A percentile compares a stretch with the other conserved stretches of the same genome.
phyloP scores from a whole-genome alignment of 176 grass and related monocot species.

The Miscanthus lutarioriparius region DNA sequence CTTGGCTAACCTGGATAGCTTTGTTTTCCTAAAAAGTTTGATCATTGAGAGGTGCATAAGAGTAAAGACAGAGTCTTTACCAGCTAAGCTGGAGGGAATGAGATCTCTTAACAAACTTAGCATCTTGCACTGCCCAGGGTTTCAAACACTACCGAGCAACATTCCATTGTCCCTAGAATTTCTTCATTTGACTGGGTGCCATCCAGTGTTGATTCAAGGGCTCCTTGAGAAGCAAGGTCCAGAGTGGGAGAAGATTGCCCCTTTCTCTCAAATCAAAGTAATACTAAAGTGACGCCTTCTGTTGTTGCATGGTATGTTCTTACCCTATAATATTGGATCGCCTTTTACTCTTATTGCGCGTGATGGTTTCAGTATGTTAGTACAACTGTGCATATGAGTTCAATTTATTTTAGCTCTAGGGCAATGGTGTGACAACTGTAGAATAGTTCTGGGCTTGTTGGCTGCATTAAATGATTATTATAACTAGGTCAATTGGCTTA shows the following conservation, averaged over 20 bases:
- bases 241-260: constrained; percentile 41
- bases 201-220: constrained; percentile 20
- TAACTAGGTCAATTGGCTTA: background rate
- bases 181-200: constrained; percentile 33
- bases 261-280: constrained; percentile 16
- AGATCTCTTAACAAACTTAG: constrained; percentile 39
- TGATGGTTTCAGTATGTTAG: background rate
- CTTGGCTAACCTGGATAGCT: constrained; percentile 29
- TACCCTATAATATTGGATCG: background rate
- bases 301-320: background rate
- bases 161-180: constrained; percentile 32
- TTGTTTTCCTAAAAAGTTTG: constrained; percentile 35
- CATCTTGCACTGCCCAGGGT: constrained; percentile 32
- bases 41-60: constrained; percentile 41
- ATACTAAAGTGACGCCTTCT: background rate
- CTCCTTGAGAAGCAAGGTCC: constrained; percentile 27
- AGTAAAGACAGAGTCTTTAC: constrained; percentile 23
- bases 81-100: constrained; percentile 29
- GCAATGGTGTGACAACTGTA: background rate
- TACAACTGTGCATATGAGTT: no score
- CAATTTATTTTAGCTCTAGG: no score
- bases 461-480: background rate
- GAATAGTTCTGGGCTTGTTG: background rate
- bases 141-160: constrained; percentile 31
- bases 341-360: background rate